phyloP scores from a whole-genome alignment of 2,329 filamentous ascomycete species.

The Pleoardoris graminearum region DNA sequence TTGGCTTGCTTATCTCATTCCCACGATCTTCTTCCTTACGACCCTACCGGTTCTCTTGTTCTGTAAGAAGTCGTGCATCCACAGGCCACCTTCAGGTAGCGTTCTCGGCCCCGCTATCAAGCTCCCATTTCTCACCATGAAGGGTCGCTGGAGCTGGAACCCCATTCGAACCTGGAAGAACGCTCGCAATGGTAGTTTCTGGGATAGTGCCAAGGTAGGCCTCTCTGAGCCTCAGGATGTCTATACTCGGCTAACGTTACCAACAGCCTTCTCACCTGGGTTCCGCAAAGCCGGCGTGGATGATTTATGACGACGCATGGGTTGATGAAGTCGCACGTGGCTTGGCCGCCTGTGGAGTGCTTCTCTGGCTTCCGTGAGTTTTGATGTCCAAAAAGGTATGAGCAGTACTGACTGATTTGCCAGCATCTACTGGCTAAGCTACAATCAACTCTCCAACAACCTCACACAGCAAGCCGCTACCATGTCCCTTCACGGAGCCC shows the following conservation, averaged over 20 bases:
- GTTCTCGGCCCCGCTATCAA: constrained; percentile 67
- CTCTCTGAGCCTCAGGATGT: not conserved
- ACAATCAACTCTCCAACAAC: constrained; percentile 69
- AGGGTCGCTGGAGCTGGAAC: constrained; percentile 62
- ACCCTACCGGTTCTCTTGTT: constrained; percentile 62
- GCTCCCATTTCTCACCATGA: constrained; percentile 57
- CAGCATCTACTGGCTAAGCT: not conserved
- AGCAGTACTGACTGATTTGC: not conserved
- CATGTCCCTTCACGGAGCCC: constrained; percentile 69
- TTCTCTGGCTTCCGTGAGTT: constrained; percentile 56
- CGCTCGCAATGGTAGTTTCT: constrained; percentile 60
- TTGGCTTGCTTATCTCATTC: constrained; percentile 71
- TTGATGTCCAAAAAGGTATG: constrained; percentile 44
- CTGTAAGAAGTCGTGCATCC: constrained; percentile 64
- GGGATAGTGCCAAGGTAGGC: constrained; percentile 60
- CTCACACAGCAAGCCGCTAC: constrained; percentile 66
- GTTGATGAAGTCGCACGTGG: constrained; percentile 78
- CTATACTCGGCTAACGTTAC: not conserved
- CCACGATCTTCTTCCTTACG: constrained; percentile 65
- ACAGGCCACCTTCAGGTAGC: constrained; percentile 67
- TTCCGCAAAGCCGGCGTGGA: constrained; percentile 64
- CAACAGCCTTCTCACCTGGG: constrained; percentile 60
- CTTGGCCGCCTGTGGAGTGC: constrained; percentile 43
- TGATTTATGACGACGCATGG: constrained; percentile 80
- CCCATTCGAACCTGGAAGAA: constrained; percentile 60